Conservation (phyloP, 23 red algal genomes). For the Gracilaria gracilis region DNA sequence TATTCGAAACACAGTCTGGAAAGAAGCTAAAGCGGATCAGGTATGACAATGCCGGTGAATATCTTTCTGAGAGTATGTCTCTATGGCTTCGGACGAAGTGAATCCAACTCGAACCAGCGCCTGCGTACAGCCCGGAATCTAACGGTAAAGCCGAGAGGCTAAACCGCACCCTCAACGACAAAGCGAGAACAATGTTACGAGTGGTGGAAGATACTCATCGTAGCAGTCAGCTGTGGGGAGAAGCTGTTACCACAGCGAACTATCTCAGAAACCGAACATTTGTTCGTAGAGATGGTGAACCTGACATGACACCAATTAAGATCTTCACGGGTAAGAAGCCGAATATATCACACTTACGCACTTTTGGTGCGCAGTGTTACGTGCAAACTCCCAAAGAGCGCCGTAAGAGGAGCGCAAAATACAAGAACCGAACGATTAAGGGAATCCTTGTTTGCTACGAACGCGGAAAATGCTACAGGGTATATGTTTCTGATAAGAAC, state of each 20-base stretch:
- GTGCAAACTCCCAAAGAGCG: not conserved
- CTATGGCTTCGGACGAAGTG: no score
- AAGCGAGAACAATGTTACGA: not conserved
- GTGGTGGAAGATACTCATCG: no score
- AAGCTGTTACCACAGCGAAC: not conserved
- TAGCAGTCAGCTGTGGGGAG: no score
- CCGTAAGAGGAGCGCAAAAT: not conserved
- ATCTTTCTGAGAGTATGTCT: not conserved
- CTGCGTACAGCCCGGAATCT: not conserved
- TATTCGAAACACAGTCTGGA: not conserved
- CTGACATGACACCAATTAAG: not conserved
- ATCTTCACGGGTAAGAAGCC: slow-evolving; percentile 1
- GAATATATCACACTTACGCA: not conserved
- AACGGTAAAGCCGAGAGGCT: slow-evolving; percentile 2
- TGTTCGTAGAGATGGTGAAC: not conserved
- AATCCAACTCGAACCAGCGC: not conserved
- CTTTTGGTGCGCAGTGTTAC: not conserved
- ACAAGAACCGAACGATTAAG: not conserved
- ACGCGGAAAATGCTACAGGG: not conserved
- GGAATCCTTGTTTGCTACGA: slow-evolving; percentile 3
- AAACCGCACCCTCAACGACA: slow-evolving; percentile 3
- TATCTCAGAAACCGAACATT: not conserved
- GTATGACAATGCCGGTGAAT: not conserved
- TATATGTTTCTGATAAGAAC: not conserved
- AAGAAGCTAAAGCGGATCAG: not conserved